Evolutionary conservation across 805 yeast genomes (phyloP).

Genomic region (Saturnispora hagleri): DNA sequence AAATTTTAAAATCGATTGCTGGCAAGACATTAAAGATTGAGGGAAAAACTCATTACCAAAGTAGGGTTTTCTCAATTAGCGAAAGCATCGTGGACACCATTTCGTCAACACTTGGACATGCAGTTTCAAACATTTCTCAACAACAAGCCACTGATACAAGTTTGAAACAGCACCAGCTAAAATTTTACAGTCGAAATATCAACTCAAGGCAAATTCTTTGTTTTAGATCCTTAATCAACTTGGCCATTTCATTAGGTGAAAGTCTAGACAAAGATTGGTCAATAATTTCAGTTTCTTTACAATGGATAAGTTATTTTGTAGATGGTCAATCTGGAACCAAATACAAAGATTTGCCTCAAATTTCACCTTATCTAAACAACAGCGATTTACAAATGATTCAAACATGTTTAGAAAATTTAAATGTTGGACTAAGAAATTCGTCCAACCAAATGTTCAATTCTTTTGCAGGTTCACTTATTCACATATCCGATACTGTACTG

Average conservation of each 20-base stretch:
- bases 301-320: slow-evolving; percentile 69
- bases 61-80: slow-evolving; percentile 35
- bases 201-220: slow-evolving; percentile 66
- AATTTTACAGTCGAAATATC: slow-evolving; percentile 35
- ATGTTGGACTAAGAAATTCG: slow-evolving; percentile 53
- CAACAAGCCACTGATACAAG: neutral
- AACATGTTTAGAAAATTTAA: slow-evolving; percentile 46
- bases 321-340: slow-evolving; percentile 46
- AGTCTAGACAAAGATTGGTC: slow-evolving; percentile 62
- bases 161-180: slow-evolving; percentile 2
- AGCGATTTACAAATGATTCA: slow-evolving; percentile 46
- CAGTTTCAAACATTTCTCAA: slow-evolving; percentile 24
- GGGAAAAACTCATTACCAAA: slow-evolving; percentile 25
- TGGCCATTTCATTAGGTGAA: slow-evolving; percentile 78
- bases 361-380: slow-evolving; percentile 33
- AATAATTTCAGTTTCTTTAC: slow-evolving; percentile 51
- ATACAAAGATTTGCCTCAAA: slow-evolving; percentile 34
- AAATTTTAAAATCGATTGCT: slow-evolving; percentile 40
- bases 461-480: slow-evolving; percentile 39
- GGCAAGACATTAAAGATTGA: slow-evolving; percentile 34
- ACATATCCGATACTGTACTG: slow-evolving; percentile 30
- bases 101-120: slow-evolving; percentile 33
- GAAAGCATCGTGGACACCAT: slow-evolving; percentile 45
- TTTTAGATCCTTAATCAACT: slow-evolving; percentile 65
- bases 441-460: slow-evolving; percentile 40